These are phyloP conservation scores for Aspergillus arachidicola DNA, from an alignment of 2,329 filamentous ascomycete genomes.

Conservation along the genomic window DNA sequence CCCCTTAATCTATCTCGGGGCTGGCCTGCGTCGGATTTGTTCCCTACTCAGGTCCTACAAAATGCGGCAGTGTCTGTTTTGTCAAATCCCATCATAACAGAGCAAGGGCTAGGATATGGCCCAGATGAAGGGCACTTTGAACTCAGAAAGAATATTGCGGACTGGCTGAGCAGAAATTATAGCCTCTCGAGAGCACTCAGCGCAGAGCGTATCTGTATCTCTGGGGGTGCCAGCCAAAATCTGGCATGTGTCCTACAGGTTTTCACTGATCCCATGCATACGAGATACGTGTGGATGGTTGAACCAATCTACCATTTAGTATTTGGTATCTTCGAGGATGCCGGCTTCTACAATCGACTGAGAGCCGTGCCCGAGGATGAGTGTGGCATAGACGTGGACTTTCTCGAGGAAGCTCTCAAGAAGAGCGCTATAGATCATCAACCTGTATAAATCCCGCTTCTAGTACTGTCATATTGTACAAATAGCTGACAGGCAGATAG, in stretches of 20 bases:
- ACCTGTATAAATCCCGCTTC: background rate
- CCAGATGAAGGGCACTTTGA: constrained; percentile 73
- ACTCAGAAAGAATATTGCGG: constrained; percentile 66
- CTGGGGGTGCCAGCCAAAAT: constrained; percentile 82
- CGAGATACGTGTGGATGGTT: constrained; percentile 75
- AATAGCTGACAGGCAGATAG: background rate
- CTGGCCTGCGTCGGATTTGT: constrained; percentile 57
- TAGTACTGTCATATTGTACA: constrained; percentile 14
- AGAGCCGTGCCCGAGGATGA: constrained; percentile 74
- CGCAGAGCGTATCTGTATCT: constrained; percentile 72
- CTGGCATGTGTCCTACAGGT: constrained; percentile 75
- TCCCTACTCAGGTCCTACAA: constrained; percentile 66
- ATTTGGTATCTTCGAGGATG: constrained; percentile 78
- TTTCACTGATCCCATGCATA: constrained; percentile 77
- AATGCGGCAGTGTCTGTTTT: constrained; percentile 63
- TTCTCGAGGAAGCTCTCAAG: constrained; percentile 51
- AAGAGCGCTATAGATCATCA: background rate
- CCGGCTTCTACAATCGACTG: constrained; percentile 69
- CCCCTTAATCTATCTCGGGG: constrained; percentile 45
- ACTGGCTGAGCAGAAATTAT: constrained; percentile 70
- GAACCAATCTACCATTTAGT: constrained; percentile 83
- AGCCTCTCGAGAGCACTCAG: constrained; percentile 44
- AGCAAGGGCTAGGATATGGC: constrained; percentile 72
- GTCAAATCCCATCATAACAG: constrained; percentile 58
- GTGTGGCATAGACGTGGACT: constrained; percentile 70